phyloP scores from a whole-genome alignment of 179 eudicot species.

The Vitellaria paradoxa region DNA sequence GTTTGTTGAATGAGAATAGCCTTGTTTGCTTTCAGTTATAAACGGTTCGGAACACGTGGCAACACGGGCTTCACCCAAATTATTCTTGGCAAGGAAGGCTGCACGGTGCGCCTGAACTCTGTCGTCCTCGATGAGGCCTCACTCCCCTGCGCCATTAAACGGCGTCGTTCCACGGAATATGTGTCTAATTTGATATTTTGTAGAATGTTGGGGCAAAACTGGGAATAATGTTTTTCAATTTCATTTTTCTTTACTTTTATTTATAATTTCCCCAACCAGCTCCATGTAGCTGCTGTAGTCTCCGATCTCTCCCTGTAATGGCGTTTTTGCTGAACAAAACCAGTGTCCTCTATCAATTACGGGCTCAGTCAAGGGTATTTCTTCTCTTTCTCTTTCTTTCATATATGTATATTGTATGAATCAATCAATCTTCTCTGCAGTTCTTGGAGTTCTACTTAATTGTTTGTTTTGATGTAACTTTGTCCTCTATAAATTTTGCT shows the following conservation, averaged over 20 bases:
- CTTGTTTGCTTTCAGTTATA: background rate
- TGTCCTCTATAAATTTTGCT: background rate
- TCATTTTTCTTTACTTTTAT: background rate
- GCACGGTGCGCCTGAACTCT: background rate
- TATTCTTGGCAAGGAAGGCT: background rate
- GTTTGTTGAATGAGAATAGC: background rate
- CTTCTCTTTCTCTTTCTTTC: background rate
- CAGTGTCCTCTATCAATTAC: conserved; percentile 41
- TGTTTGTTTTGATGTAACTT: background rate
- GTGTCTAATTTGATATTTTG: too few relatives aligned
- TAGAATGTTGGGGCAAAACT: background rate
- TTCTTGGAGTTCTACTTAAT: background rate
- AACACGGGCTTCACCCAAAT: conserved; percentile 13
- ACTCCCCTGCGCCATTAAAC: background rate
- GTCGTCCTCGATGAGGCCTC: background rate
- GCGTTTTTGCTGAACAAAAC: conserved; percentile 46
- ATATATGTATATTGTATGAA: background rate
- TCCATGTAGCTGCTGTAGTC: background rate
- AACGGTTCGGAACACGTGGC: conserved; percentile 21
- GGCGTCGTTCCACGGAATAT: background rate
- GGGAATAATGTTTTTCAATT: background rate
- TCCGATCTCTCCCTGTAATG: conserved; percentile 5
- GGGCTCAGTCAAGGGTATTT: conserved; percentile 55
- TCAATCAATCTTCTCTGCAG: background rate
- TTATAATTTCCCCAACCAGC: too few relatives aligned